Evolutionary conservation across 2,329 filamentous ascomycete genomes (phyloP).

Genomic region (Penicillium occitanis): DNA sequence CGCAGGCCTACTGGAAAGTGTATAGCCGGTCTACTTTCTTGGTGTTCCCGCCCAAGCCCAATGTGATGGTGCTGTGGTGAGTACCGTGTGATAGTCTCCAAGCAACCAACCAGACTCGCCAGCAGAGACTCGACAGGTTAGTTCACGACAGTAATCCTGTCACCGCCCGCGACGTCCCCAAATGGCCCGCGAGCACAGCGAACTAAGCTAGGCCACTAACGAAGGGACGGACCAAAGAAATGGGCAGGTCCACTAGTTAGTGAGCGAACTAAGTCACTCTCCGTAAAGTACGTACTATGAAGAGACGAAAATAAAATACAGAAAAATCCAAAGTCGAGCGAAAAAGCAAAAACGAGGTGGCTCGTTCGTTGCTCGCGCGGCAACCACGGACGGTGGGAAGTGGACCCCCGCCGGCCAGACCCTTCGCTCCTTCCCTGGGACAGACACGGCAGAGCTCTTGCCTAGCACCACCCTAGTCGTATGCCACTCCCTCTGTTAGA

Average conservation of each 20-base stretch:
- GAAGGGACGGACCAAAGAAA: constrained; percentile 2
- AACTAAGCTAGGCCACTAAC: not conserved
- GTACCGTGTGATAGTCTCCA: not conserved
- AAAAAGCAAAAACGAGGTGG: constrained; percentile 4
- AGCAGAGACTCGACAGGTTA: not conserved
- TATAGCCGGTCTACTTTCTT: not conserved
- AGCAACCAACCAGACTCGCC: not conserved
- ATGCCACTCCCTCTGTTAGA: too few relatives aligned
- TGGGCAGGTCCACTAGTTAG: not conserved
- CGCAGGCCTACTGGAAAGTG: not conserved
- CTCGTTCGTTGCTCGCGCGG: constrained; percentile 12
- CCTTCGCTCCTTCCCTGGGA: constrained; percentile 15
- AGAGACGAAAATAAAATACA: constrained; percentile 1
- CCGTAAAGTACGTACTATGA: not conserved
- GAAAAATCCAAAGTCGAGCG: not conserved
- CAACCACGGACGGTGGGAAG: not conserved
- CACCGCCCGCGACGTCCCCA: constrained; percentile 1
- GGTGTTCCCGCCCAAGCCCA: not conserved
- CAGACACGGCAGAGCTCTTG: not conserved
- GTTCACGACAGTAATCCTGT: not conserved
- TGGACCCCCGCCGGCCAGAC: constrained; percentile 13
- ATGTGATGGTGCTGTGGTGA: not conserved
- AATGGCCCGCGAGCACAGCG: constrained; percentile 10
- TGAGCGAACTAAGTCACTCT: not conserved
- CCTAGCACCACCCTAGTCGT: not conserved